phyloP scores from a whole-genome alignment of 306 rosid species.

The Hippophae rhamnoides region DNA sequence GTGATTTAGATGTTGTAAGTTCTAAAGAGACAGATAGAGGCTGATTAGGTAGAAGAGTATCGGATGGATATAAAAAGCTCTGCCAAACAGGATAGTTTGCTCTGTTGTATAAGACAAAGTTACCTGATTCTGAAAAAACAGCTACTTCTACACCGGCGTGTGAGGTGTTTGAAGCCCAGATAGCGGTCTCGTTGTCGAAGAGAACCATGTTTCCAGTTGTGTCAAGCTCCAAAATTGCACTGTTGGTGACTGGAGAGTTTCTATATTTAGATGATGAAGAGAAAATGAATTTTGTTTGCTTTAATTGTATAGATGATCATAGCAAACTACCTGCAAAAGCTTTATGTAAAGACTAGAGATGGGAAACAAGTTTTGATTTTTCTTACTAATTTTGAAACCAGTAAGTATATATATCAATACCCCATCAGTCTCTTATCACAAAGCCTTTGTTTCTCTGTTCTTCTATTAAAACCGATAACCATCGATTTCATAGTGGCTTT shows the following conservation, averaged over 20 bases:
- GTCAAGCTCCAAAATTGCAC: slow-evolving; percentile 72
- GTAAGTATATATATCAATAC: slow-evolving; percentile 1
- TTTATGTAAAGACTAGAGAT: slow-evolving; percentile 43
- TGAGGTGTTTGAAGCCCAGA: slow-evolving; percentile 80
- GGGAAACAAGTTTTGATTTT: slow-evolving; percentile 14
- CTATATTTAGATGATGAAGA: slow-evolving; percentile 51
- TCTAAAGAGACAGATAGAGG: slow-evolving; percentile 70
- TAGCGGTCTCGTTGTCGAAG: slow-evolving; percentile 34
- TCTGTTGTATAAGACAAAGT: slow-evolving; percentile 49
- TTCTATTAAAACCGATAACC: too few species aligned
- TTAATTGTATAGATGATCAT: slow-evolving; percentile 15
- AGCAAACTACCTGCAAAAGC: slow-evolving; percentile 40
- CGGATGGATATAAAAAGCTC: slow-evolving; percentile 85
- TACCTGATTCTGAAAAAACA: slow-evolving; percentile 65
- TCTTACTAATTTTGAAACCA: slow-evolving; percentile 8
- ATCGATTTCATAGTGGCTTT: too few species aligned
- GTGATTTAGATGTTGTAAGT: slow-evolving; percentile 54
- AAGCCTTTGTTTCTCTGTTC: background rate
- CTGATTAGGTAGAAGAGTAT: slow-evolving; percentile 84
- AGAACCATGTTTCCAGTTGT: slow-evolving; percentile 73
- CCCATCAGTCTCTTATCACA: background rate
- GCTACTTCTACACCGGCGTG: slow-evolving; percentile 40
- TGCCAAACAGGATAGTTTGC: slow-evolving; percentile 57
- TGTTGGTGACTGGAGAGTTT: slow-evolving; percentile 52
- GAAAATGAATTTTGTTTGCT: slow-evolving; percentile 40